Base-by-base conservation (phyloP, 164 flowering plant species). In the Echeveria elegans region DNA sequence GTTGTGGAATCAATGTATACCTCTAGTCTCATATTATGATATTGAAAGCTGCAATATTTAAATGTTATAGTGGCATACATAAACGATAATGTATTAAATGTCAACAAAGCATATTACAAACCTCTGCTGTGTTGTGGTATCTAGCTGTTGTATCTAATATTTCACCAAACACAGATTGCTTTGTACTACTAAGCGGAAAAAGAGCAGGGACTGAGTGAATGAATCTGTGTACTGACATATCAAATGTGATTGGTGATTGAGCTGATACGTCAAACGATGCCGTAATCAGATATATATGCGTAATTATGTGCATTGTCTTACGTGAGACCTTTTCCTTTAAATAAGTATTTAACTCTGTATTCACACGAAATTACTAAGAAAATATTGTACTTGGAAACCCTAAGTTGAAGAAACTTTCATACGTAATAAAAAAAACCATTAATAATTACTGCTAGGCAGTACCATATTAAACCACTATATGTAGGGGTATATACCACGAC, bases 131-230 rank as follows among this genome's bases (percentile, higher is more conserved):
- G 21, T 50, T 50, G 56, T 50, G 59, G 30, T 52, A 24, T 24
- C 29, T 23, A 26, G 61, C 61, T 56, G 61, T 56, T 56, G 19
- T 56, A 28, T 56, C 32, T 28, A 15, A 28, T 26, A 28, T 3
- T 28, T 56, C 61, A 56, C 61, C 61, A 56, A 56, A 56, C 61
- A 26, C 61, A 26, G 32, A 56, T 56, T 56, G 32, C 16, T 11
- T 14, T 56, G 32, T 28, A 56, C 32, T 56, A 6, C 37, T 34
- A 21, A n/a, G 11, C 2, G 21, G 56, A 21, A 21, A 23, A 2
- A 26, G 21, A 50, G n/a, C n/a, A n/a, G n/a, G n/a, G n/a, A n/a
- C n/a, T 50, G 24, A 21, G 8, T 50, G 26, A 5, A 50, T 50
- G 60, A 52, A 52, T 52, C 8, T 52, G 14, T 8, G 58, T 29